A percentile compares a stretch with the other conserved stretches of the same genome.
Conservation (phyloP, 163 green algal species). For the Coccomyxa subellipsoidea region DNA sequence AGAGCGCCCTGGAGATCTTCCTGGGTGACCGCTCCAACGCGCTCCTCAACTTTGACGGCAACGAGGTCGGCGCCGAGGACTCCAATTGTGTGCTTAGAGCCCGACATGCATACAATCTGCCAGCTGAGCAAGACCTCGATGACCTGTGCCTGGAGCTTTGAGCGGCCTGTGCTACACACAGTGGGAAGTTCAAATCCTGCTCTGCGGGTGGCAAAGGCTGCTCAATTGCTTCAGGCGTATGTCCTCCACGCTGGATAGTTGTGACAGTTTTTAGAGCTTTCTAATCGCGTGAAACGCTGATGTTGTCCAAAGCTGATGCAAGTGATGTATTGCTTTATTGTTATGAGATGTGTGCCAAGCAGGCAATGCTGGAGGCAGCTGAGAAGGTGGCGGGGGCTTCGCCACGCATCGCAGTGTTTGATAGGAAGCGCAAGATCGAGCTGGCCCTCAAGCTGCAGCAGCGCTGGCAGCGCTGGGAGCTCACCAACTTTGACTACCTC, state of each 20-base stretch:
- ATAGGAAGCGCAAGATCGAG: slow-evolving; percentile 35
- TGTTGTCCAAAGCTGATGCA: neutral
- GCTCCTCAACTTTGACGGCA: slow-evolving; percentile 39
- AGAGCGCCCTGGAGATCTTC: slow-evolving; percentile 58
- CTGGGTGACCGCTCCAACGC: slow-evolving; percentile 35
- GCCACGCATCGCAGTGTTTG: slow-evolving; percentile 16
- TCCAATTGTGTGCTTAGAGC: too few relatives aligned
- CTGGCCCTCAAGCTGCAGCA: slow-evolving; percentile 28
- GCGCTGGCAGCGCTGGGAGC: slow-evolving; percentile 42
- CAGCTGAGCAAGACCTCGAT: too few relatives aligned
- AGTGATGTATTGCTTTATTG: neutral
- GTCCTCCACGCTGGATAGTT: too few relatives aligned
- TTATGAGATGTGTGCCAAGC: too few relatives aligned
- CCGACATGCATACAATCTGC: too few relatives aligned
- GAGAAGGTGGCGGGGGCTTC: slow-evolving; percentile 15
- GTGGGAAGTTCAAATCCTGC: too few relatives aligned
- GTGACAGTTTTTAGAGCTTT: too few relatives aligned
- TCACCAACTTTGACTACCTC: slow-evolving; percentile 68
- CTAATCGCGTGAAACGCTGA: neutral
- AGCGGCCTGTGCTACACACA: too few relatives aligned
- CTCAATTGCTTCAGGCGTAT: too few relatives aligned
- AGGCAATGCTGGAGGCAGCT: slow-evolving; percentile 28
- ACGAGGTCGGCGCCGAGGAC: slow-evolving; percentile 7
- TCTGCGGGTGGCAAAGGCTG: too few relatives aligned
- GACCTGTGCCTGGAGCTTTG: too few relatives aligned